Base-by-base conservation (phyloP, 139 green algal species). In the Chlamydomonas sp. region DNA sequence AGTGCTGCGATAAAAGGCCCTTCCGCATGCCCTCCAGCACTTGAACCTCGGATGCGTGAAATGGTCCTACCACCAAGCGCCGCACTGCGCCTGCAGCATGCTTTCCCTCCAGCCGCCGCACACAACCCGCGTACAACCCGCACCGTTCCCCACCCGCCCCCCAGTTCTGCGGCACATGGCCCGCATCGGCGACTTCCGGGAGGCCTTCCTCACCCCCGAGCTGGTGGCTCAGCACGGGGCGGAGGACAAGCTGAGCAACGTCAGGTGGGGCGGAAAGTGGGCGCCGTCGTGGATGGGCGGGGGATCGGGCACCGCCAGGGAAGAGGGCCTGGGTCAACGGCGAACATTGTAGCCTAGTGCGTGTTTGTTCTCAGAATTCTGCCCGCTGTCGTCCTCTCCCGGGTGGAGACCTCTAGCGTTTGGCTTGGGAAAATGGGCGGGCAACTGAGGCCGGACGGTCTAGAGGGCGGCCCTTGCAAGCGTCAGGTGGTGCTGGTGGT, bases 121-220 rank as follows among this genome's bases (percentile, higher is more conserved):
- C 69, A 18, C 20, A 3, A 7, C n/a, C 20, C 71, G 1, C 5
- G 4, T 59, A 1, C n/a, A 2, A 16, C 2, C 49, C 4, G 31
- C 31, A 49, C 31, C 31, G 31, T 49, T 1, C 2, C 31, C n/a
- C 67, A 59, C 12, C 16, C 7, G 66, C 58, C 31, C 49, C 15
- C 73, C 92, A 94, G 91, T 95, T 57, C 87, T 96, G 75, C 91
- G 94, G 2, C 92, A 95, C 81, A 93, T 94, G 77, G 92, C 94
- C 0, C 90, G 94, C 61, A 95, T 96, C n/a, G 94, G 93, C 0
- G 94, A 96, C 88, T 94, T 96, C 59, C 79, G 94, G 0, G 93
- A 96, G 78, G 94, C 87, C 8, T 94, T 93, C 71, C 84, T 96
- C 64, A 91, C 85, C 0, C 91, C 93, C 9, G 90, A 95, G 68